Evolutionary conservation across 2,329 filamentous ascomycete species (phyloP), one percentile per base, ranked within the genome.

Genomic region (Diaporthe batatas): DNA sequence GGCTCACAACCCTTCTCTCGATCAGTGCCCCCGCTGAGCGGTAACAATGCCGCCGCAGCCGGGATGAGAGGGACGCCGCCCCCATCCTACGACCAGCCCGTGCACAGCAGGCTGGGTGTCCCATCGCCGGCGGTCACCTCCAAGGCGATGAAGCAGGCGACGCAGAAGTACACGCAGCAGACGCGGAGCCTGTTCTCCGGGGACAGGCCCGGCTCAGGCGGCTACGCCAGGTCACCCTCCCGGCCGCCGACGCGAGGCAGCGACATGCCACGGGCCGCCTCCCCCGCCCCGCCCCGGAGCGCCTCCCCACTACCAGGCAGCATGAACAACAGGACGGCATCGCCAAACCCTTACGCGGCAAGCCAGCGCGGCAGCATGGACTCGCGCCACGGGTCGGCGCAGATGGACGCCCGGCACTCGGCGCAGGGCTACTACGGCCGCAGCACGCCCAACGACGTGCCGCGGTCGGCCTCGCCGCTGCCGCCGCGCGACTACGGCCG

Each of bases 101-200:
- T 94, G 58, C 94, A 93, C 79, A 89, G 94, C 79, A 89, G 94
- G 73, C 88, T 98, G 5, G 96, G 95, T 70, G 93, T 96, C 16
- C 97, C 96, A 2, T 92, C 96, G 73, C 95, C 96, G 2, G 96
- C 96, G 1, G 94, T 97, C 74, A 99, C 97, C 0, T 93, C 94
- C 5, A 94, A 93, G 75, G 94, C 96, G 62, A 99, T 99, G 97
- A 94, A 98, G 79, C 94, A 97, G 81, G 94, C 95, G 5, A 96
- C 95, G 0, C 93, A 97, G 78, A 95, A 95, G 82, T 98, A 96
- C 79, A 91, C 93, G 29, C 90, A 91, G 58, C 93, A 98, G 81
- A 94, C 94, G 3, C 90, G 94, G 55, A 94, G 89, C 78, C 92
- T 98, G 85, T 96, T 97, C 42, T 76, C 79, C 1, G 54, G 69